phyloP scores from a whole-genome alignment of 768 basidiomycete genomes.

The Termitomyces sp. region DNA sequence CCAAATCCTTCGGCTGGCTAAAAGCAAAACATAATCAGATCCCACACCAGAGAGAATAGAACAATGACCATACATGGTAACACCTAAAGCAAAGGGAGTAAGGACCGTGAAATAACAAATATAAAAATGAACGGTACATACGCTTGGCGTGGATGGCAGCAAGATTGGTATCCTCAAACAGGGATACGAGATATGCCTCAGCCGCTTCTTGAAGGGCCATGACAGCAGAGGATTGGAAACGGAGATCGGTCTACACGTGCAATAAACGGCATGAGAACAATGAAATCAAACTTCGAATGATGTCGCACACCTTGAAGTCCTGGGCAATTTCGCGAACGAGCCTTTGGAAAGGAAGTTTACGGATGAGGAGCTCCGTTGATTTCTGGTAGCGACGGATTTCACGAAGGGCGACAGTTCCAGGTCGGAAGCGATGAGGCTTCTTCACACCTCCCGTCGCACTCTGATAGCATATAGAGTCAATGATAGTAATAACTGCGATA shows the following conservation, averaged over 20 bases:
- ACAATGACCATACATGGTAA: constrained; percentile 13
- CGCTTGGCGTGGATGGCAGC: constrained; percentile 19
- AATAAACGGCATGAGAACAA: not conserved
- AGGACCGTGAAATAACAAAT: not conserved
- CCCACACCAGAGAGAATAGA: not conserved
- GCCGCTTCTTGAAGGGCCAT: constrained; percentile 18
- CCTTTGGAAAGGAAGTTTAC: constrained; percentile 83
- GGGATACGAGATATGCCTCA: constrained; percentile 16
- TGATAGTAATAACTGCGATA: not conserved
- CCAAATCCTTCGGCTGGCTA: constrained; percentile 18
- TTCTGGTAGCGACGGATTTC: constrained; percentile 82
- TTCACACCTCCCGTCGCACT: constrained; percentile 14
- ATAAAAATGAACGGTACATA: not conserved
- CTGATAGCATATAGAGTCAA: not conserved
- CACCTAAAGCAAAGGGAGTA: constrained; percentile 9
- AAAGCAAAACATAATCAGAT: constrained; percentile 2
- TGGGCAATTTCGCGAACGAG: constrained; percentile 72
- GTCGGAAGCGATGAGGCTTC: constrained; percentile 57
- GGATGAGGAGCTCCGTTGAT: constrained; percentile 78
- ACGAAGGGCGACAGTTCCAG: constrained; percentile 80
- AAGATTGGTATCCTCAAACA: constrained; percentile 17
- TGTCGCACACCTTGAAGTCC: constrained; percentile 53
- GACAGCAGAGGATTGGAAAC: constrained; percentile 18
- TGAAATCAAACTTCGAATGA: not conserved
- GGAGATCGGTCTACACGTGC: constrained; percentile 15